These are phyloP conservation scores for Pythium coloratum DNA, from an alignment of 352 stramenopile species.

Conservation along the genomic window DNA sequence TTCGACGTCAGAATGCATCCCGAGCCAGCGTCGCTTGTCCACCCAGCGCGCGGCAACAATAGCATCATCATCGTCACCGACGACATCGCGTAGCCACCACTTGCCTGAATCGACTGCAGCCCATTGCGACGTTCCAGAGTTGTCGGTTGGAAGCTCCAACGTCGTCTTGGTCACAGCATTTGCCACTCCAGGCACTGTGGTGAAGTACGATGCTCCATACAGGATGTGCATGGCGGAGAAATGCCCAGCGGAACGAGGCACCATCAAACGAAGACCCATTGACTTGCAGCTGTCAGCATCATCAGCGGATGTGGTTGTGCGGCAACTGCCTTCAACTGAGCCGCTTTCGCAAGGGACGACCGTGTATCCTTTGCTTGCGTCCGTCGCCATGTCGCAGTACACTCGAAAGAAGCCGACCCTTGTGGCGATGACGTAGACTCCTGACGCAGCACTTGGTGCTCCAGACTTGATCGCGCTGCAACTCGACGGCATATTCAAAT, in stretches of 20 bases:
- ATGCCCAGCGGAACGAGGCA: slow-evolving; percentile 49
- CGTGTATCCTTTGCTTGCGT: slow-evolving; percentile 56
- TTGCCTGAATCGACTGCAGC: slow-evolving; percentile 46
- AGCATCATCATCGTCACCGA: slow-evolving; percentile 34
- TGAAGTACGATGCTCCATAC: slow-evolving; percentile 54
- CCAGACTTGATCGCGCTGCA: slow-evolving; percentile 57
- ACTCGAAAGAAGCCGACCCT: slow-evolving; percentile 35
- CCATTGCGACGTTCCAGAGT: slow-evolving; percentile 48
- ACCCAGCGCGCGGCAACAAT: slow-evolving; percentile 22
- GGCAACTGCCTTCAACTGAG: slow-evolving; percentile 35
- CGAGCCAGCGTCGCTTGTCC: slow-evolving; percentile 45
- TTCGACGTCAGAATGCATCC: slow-evolving; percentile 48
- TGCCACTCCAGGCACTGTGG: slow-evolving; percentile 49
- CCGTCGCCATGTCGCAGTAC: slow-evolving; percentile 59
- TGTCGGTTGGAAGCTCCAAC: slow-evolving; percentile 45
- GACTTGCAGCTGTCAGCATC: slow-evolving; percentile 52
- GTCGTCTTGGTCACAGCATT: slow-evolving; percentile 39
- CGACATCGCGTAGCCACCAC: slow-evolving; percentile 61
- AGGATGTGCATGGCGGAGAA: slow-evolving; percentile 43
- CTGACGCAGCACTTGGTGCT: slow-evolving; percentile 29
- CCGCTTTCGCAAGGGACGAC: slow-evolving; percentile 46
- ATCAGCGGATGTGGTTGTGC: slow-evolving; percentile 31
- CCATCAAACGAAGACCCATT: slow-evolving; percentile 49
- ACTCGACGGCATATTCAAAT: slow-evolving; percentile 57
- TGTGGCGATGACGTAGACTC: slow-evolving; percentile 49